Base-by-base conservation (phyloP, 768 basidiomycete genomes). In the Favolaschia claudopus region DNA sequence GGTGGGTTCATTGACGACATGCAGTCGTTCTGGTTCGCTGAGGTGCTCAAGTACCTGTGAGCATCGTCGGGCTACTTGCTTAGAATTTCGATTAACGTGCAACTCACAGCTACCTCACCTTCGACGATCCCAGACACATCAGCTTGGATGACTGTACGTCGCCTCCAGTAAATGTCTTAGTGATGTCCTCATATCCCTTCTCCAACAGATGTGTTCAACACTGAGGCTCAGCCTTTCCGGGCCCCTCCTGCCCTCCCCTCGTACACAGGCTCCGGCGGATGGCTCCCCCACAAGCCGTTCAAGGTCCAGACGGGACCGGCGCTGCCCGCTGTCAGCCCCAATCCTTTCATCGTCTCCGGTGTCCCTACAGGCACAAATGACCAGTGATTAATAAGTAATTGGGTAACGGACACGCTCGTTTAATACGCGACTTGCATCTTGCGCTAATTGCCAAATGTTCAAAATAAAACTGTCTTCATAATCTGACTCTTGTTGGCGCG, bases 1-100 rank as follows among this genome's bases (percentile, higher is more conserved):
- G 70, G 76, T 19, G 69, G 64, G 7, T 71, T 79, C 64, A 79
- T 86, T n/a, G 84, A 92, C 63, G 84, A 87, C 58, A 88, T 81
- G 64, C 79, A 87, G 72, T 89, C 87, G 62, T 93, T 62, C 50
- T 56, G 60, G 45, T 56, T 27, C n/a, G 36, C 36, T 14, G 47
- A 58, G 39, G 46, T 58, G 43, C 29, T 50, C n/a, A 48, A 50
- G 29, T 47, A 39, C 20, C 29, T 52, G 27, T 39, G 28, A 34
- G 4, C 5, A 13, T 2, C 8, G 17, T 31, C n/a, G n/a, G n/a
- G n/a, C n/a, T n/a, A n/a, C n/a, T n/a, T n/a, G n/a, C n/a, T n/a
- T n/a, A n/a, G n/a, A n/a, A n/a, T n/a, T 33, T 22, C 19, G 8
- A 34, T 3, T 25, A 3, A 5, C 7, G 9, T 14, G 22, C 7